These are phyloP conservation scores for Mycena amicta DNA, from an alignment of 768 basidiomycete species.

Conservation along the genomic window DNA sequence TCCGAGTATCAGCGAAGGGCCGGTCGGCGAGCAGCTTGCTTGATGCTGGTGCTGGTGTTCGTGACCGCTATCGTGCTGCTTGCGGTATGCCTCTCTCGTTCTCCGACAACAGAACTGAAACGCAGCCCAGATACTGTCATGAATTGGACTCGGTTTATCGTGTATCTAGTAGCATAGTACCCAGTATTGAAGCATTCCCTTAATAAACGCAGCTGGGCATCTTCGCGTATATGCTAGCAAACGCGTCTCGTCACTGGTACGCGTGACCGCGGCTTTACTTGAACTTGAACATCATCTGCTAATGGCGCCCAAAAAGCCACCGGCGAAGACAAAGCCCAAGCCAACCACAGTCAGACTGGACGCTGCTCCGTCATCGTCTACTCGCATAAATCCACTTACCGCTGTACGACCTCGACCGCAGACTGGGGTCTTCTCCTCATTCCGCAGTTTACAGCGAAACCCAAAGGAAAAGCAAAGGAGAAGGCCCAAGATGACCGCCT, in stretches of 20 bases:
- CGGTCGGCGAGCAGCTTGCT: conserved; percentile 84
- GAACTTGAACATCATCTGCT: background rate
- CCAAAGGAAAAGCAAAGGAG: conserved; percentile 24
- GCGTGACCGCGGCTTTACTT: no score
- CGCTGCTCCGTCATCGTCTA: conserved; percentile 2
- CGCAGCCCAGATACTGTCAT: background rate
- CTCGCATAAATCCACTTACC: conserved; percentile 27
- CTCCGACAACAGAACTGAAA: background rate
- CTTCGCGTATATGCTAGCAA: background rate
- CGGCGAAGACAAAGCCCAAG: conserved; percentile 17
- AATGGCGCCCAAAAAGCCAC: conserved; percentile 9
- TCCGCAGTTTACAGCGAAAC: conserved; percentile 5
- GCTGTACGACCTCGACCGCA: conserved; percentile 18
- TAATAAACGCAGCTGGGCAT: background rate
- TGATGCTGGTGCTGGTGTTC: conserved; percentile 84
- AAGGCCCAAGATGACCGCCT: conserved; percentile 39
- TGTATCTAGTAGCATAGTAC: background rate
- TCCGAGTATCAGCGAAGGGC: conserved; percentile 94
- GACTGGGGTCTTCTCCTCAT: background rate
- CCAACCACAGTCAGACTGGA: conserved; percentile 17
- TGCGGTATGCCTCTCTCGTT: conserved; percentile 64
- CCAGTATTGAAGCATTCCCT: background rate
- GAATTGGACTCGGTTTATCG: background rate
- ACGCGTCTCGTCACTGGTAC: background rate
- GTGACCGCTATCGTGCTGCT: conserved; percentile 88